Evolutionary conservation across 306 rosid genomes (phyloP), one percentile per base, ranked within the genome.

Genomic region (Sesbania bispinosa): DNA sequence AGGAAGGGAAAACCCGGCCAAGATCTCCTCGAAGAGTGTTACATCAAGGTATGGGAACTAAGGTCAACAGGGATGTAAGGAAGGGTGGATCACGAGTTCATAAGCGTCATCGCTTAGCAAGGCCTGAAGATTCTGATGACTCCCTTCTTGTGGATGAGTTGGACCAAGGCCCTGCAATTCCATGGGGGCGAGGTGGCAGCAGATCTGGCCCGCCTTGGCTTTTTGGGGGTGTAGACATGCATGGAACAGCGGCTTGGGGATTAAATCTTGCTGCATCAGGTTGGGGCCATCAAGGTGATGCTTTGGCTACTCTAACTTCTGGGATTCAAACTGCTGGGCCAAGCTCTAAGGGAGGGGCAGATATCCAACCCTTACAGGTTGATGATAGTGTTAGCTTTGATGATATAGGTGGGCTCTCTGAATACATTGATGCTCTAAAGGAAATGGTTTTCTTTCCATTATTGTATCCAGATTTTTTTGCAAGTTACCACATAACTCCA

Each of bases 301-400:
- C 95, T 57, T 83, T 94, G 73, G 77, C 97, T 20, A 32, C 89
- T 39, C 75, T 88, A 77, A 84, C 94, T n/a, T 84, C 98, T 71
- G 98, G 98, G 76, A 76, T 93, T 87, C 99, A 94, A 79, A 90
- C 97, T 63, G 99, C 99, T 27, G 99, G 99, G 79, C 99, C 99
- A 18, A 94, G 99, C 81, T 94, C 99, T 41, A 94, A 94, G 79
- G 99, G 99, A 59, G 99, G 99, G 73, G 99, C 99, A 24, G 99
- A 94, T 72, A 94, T 94, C 53, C 97, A 94, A 79, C 99, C 99
- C 53, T 78, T 91, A 61, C 99, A 94, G 90, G 88, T 94, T 77
- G 99, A 94, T 80, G 99, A 90, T 46, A 94, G 82, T 82, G 97
- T 94, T 57, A 86, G 92, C 77, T 94, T 94, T 79, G 87, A 89